Conservation (phyloP, 2,329 filamentous ascomycete genomes). For the Talaromyces piceae region DNA sequence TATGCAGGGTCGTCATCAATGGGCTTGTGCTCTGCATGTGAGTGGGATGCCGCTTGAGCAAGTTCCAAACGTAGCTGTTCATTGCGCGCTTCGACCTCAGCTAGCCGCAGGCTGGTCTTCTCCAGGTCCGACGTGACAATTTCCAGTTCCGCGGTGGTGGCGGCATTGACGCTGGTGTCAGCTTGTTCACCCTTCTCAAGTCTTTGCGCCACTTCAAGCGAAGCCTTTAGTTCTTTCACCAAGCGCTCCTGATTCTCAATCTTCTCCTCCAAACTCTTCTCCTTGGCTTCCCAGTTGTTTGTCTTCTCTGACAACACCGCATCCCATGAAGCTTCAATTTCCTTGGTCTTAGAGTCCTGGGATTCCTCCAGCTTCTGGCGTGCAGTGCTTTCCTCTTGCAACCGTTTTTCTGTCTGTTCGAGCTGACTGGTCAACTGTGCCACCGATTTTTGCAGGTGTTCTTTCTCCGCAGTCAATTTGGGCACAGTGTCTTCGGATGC, state of each 20-base stretch:
- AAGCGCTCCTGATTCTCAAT: slow-evolving; percentile 88
- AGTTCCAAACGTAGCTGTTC: slow-evolving; percentile 87
- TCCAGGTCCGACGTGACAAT: slow-evolving; percentile 90
- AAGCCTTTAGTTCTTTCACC: slow-evolving; percentile 90
- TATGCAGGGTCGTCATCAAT: slow-evolving; percentile 86
- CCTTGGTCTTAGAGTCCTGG: slow-evolving; percentile 73
- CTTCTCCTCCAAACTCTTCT: slow-evolving; percentile 85
- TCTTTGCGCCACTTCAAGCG: slow-evolving; percentile 90
- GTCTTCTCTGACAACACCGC: slow-evolving; percentile 88
- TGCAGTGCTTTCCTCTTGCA: slow-evolving; percentile 69
- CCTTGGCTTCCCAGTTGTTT: slow-evolving; percentile 93
- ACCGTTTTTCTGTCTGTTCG: slow-evolving; percentile 69
- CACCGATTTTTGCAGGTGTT: slow-evolving; percentile 74
- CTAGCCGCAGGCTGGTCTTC: slow-evolving; percentile 74
- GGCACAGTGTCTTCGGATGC: slow-evolving; percentile 88
- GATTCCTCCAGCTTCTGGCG: slow-evolving; percentile 69
- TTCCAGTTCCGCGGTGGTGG: slow-evolving; percentile 83
- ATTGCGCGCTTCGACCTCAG: slow-evolving; percentile 88
- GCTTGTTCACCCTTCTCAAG: slow-evolving; percentile 64
- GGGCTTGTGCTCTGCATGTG: slow-evolving; percentile 52
- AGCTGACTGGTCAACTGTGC: slow-evolving; percentile 68
- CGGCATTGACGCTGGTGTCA: slow-evolving; percentile 56
- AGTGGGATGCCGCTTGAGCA: slow-evolving; percentile 74
- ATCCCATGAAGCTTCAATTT: slow-evolving; percentile 82
- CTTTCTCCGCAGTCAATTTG: slow-evolving; percentile 80